Conservation (phyloP, 2,329 filamentous ascomycete species). For the Aspergillus sp. region DNA sequence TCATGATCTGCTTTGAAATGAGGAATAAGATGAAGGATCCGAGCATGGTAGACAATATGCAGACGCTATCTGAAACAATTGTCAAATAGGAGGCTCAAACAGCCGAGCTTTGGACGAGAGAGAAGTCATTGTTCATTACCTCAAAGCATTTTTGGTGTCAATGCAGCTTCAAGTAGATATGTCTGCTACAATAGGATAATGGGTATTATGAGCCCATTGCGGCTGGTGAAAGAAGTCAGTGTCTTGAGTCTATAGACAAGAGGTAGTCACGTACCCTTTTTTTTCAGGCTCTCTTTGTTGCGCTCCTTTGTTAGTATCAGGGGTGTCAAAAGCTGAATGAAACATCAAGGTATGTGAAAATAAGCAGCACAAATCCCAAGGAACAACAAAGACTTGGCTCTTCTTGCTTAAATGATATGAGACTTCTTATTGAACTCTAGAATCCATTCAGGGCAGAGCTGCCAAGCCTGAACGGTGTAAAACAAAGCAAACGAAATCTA, state of each 20-base stretch:
- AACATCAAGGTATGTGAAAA: not conserved
- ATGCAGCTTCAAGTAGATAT: not conserved
- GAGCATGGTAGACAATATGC: not conserved
- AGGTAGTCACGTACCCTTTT: slow-evolving; percentile 1
- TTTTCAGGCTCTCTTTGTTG: not conserved
- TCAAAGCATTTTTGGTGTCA: not conserved
- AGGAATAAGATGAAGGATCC: not conserved
- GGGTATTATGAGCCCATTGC: not conserved
- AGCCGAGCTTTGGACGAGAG: not conserved
- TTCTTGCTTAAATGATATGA: not conserved
- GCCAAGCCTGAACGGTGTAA: slow-evolving; percentile 2
- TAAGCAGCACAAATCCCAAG: not conserved
- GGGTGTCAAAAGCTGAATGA: not conserved
- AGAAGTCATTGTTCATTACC: not conserved
- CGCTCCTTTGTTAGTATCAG: not conserved
- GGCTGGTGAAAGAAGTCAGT: not conserved
- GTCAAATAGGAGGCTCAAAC: not conserved
- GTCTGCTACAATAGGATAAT: not conserved
- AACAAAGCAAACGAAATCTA: slow-evolving; percentile 20
- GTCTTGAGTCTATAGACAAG: not conserved
- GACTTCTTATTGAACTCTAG: slow-evolving; percentile 8
- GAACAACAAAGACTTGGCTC: not conserved
- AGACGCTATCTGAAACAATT: not conserved
- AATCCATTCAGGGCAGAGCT: not conserved
- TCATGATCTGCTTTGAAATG: not conserved